Evolutionary conservation across 352 stramenopile species (phyloP), one percentile per base, ranked within the genome.

Genomic region (Globisporangium sylvaticum): DNA sequence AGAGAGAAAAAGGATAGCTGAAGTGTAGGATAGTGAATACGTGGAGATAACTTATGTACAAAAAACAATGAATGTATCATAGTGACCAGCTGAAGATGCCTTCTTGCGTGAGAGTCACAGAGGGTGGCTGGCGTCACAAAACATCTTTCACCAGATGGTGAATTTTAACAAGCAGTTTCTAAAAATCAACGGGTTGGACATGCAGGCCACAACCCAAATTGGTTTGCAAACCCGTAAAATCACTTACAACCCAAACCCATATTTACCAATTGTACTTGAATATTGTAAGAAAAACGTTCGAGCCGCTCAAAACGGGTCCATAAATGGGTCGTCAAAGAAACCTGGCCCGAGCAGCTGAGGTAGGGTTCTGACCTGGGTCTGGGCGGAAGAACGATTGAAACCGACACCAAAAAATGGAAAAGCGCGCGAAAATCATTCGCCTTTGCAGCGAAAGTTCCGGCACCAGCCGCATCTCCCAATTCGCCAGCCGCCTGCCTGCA

Each of bases 361-460:
- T n/a, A n/a, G n/a, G n/a, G n/a, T n/a, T n/a, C n/a, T n/a, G n/a
- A n/a, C n/a, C n/a, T n/a, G n/a, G n/a, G n/a, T 3, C 54, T 59
- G 27, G 20, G 37, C 54, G 29, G 55, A 60, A 59, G 20, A 60
- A 46, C 27, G 55, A 60, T 46, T 42, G 52, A 56, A 58, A 22
- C 14, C 22, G 14, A 37, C 3, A 34, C 18, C n/a, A 52, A 52
- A 37, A 66, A 42, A 53, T 14, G 5, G 15, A 34, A 66, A 60
- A 42, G 50, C 62, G 52, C 62, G 62, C 24, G 52, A 67, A 67
- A 60, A n/a, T 31, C 29, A 61, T 48, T 48, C n/a, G 31, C 31
- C 39, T 31, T 31, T 22, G 55, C 55, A 7, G 18, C 14, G 60
- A 66, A 66, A 34, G 37, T 61, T 61, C 48, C 15, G 22, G 46